Evolutionary conservation across 306 rosid genomes (phyloP).

Genomic region (Acacia crassicarpa): DNA sequence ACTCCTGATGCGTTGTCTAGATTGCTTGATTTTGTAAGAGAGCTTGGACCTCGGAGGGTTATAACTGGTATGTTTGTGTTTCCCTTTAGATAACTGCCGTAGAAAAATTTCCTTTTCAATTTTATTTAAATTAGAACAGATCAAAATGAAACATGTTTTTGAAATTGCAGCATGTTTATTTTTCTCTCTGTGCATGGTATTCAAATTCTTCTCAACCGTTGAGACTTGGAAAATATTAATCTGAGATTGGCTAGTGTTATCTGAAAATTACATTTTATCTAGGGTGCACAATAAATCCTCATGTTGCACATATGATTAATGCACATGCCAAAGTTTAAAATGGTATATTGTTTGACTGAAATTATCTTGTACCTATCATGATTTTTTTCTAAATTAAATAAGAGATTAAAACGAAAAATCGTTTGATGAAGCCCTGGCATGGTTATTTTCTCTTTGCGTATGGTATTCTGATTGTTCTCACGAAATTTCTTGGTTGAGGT

Average conservation of each 20-base stretch:
- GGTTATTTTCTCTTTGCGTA: background rate
- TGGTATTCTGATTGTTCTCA: background rate
- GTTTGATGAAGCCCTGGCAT: conserved; percentile 15
- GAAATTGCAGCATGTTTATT: conserved; percentile 22
- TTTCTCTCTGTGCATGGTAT: background rate
- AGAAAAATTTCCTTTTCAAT: conserved; percentile 2
- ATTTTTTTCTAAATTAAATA: conserved; percentile 11
- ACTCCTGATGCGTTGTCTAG: conserved; percentile 93
- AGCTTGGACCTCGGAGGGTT: conserved; percentile 85
- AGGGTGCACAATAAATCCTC: background rate
- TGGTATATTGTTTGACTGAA: conserved; percentile 10
- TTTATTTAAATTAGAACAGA: conserved; percentile 10
- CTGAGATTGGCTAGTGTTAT: background rate
- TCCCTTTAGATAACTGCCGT: conserved; percentile 24
- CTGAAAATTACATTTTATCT: background rate
- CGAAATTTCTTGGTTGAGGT: background rate
- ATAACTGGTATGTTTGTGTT: conserved; percentile 69
- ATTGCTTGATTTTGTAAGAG: conserved; percentile 87
- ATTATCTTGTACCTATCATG: conserved; percentile 8
- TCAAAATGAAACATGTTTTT: conserved; percentile 5
- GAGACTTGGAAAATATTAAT: background rate
- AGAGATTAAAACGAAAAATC: conserved; percentile 17
- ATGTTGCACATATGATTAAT: background rate
- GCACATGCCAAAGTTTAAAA: conserved; percentile 5
- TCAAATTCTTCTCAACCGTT: background rate